A percentile compares a stretch with the other conserved stretches of the same genome.
These are phyloP conservation scores for Metschnikowia shivogae DNA, from an alignment of 805 yeast genomes.

Conservation along the genomic window DNA sequence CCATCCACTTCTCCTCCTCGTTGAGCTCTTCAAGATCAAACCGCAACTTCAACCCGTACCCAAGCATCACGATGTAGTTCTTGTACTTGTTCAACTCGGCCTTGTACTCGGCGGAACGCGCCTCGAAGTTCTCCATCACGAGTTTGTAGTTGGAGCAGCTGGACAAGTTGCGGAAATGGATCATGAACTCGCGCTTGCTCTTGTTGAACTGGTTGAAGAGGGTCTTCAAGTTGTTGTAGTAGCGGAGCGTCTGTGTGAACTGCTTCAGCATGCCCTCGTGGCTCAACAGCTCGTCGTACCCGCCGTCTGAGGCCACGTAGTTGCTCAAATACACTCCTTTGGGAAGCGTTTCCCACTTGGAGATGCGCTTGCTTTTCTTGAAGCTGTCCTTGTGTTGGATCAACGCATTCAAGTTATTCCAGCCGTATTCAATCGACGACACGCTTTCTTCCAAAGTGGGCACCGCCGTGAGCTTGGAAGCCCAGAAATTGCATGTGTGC, in stretches of 20 bases:
- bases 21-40: slow-evolving; percentile 38
- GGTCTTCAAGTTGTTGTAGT: slow-evolving; percentile 37
- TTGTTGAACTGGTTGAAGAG: slow-evolving; percentile 31
- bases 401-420: slow-evolving; percentile 47
- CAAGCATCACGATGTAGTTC: slow-evolving; percentile 42
- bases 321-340: slow-evolving; percentile 40
- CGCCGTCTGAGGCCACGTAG: slow-evolving; percentile 20
- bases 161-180: slow-evolving; percentile 24
- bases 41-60: slow-evolving; percentile 45
- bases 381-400: slow-evolving; percentile 26
- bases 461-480: slow-evolving; percentile 75
- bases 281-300: slow-evolving; percentile 16
- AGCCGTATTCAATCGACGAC: slow-evolving; percentile 79
- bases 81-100: slow-evolving; percentile 43
- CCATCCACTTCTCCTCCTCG: slow-evolving; percentile 8
- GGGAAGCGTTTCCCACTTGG: slow-evolving; percentile 42
- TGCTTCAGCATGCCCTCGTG: slow-evolving; percentile 43
- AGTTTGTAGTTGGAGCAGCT: slow-evolving; percentile 32
- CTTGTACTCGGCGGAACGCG: slow-evolving; percentile 41
- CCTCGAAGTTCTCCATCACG: slow-evolving; percentile 37
- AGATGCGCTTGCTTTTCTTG: slow-evolving; percentile 30
- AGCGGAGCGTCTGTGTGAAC: slow-evolving; percentile 38
- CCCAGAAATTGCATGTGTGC: slow-evolving; percentile 85
- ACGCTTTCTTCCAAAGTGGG: slow-evolving; percentile 67
- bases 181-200: slow-evolving; percentile 27